Evolutionary conservation across 352 stramenopile species (phyloP), one percentile per base, ranked within the genome.

Genomic region (Globisporangium apiculatum): DNA sequence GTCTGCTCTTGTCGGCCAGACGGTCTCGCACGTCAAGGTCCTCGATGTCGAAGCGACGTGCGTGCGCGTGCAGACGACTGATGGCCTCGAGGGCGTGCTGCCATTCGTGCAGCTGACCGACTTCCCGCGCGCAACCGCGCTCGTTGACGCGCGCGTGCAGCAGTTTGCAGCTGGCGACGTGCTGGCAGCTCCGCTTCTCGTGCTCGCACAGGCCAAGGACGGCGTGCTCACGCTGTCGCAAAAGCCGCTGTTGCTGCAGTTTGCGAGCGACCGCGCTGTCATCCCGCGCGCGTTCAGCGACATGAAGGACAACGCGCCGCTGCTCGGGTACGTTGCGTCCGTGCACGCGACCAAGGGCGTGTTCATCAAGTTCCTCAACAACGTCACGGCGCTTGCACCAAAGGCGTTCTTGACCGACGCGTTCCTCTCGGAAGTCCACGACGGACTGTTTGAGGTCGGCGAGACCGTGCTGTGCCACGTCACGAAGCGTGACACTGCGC

Each of bases 331-430:
- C 50, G 83, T 96, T 46, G 79, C 83, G 17, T 90, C 84, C 3
- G 77, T 96, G 48, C 79, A 87, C 46, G 71, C 69, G 7, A 79
- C 71, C 4, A 87, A 86, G 53, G 83, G 86, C 10, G 85, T 96
- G 36, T 96, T 96, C 54, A 79, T 96, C 18, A 88, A 87, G 54
- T 94, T 96, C 55, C 66, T 96, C 43, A 93, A 94, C 71, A 86
- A 94, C 65, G 67, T 94, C 4, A 87, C 88, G 14, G 83, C 81
- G 2, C 63, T 96, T 5, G 81, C 84, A 2, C 86, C 84, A 0
- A 94, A 94, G 68, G 77, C 71, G 5, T 92, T 81, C 42, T 54
- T 95, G 48, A 86, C 75, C 49, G 73, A 91, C 58, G 76, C 85
- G 64, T 95, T 90, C 35, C 69, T 92, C 36, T 64, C 75, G 1